A percentile compares a stretch with the other conserved stretches of the same genome.
Conservation (phyloP, 208 protist species). For the Acanthamoeba culbertsoni region DNA sequence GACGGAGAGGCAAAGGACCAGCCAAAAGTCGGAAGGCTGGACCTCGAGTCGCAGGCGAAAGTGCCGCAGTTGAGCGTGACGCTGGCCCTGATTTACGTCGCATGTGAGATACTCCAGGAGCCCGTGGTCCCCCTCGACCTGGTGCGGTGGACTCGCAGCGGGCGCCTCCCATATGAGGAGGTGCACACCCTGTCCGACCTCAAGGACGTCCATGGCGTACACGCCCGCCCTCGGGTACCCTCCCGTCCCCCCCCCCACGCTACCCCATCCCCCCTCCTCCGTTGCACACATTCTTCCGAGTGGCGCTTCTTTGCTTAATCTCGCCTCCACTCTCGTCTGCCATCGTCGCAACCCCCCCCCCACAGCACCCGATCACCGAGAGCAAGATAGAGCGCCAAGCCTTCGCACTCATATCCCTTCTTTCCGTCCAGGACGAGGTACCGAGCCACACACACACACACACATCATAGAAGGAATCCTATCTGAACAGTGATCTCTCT, state of each 20-base stretch:
- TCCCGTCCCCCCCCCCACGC: not conserved
- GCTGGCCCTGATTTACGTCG: slow-evolving; percentile 71
- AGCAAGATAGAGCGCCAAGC: not conserved
- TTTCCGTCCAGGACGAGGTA: not conserved
- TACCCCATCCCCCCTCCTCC: not conserved
- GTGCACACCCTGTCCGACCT: not conserved
- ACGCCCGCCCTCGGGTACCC: not conserved
- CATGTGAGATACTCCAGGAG: slow-evolving; percentile 92
- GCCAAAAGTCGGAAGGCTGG: not conserved
- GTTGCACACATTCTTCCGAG: no score
- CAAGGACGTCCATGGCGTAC: not conserved
- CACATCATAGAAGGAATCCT: not conserved
- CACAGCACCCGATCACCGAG: not conserved
- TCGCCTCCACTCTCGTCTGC: not conserved
- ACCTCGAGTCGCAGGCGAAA: slow-evolving; percentile 65
- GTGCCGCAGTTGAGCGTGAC: slow-evolving; percentile 85
- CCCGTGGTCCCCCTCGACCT: slow-evolving; percentile 89
- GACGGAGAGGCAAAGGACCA: not conserved
- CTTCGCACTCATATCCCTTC: not conserved
- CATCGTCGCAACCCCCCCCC: not conserved
- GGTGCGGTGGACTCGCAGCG: slow-evolving; percentile 65
- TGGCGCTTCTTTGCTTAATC: no score
- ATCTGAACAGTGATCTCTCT: not conserved
- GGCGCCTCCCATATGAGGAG: not conserved
- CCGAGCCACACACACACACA: not conserved